Evolutionary conservation across 1,139 yeast species (phyloP), one percentile per base, ranked within the genome.

Genomic region (Taphrina populina): DNA sequence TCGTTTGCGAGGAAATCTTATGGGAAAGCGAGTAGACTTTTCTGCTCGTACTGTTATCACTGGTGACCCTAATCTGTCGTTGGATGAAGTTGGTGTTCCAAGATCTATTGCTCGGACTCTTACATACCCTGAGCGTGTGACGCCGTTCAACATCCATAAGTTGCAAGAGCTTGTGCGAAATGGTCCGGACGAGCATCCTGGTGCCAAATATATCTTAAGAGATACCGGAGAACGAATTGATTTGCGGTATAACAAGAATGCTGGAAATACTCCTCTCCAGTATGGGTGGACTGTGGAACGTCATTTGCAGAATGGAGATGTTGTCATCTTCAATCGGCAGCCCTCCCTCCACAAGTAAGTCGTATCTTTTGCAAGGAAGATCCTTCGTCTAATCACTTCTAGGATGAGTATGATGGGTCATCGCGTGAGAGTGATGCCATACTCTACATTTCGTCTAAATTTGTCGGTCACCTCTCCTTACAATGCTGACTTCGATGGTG

Each of bases 401-500:
- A 47, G 53, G 33, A 92, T 94, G 97, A 88, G 97, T 60, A 94
- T 94, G 98, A 94, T 94, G 98, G 95, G 96, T n/a, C 99, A 94
- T 70, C 81, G 96, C 73, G 98, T 92, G 36, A 88, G 87, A 69
- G 98, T 92, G 52, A 90, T 94, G 96, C 99, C 99, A 11, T 94
- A 90, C 69, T 90, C 97, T 3, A 92, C 99, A 0, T 94, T 94
- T 76, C 83, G 99, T 74, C 77, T 94, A 74, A 94, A 92, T 69
- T 76, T 94, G 69, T 92, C 97, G 13, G 98, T 92, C 52, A 92
- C 98, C 0, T 88, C 97, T 13, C 99, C 99, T 23, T 94, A 94
- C 73, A 94, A 94, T 73, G 99, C 99, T 51, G 99, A 94, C 84
- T 94, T 94, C 77, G 99, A 94, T 75, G 99, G 99, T 77, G 99